These are phyloP conservation scores for Aspergillus floridensis DNA, from an alignment of 2,329 filamentous ascomycete genomes.

Conservation along the genomic window DNA sequence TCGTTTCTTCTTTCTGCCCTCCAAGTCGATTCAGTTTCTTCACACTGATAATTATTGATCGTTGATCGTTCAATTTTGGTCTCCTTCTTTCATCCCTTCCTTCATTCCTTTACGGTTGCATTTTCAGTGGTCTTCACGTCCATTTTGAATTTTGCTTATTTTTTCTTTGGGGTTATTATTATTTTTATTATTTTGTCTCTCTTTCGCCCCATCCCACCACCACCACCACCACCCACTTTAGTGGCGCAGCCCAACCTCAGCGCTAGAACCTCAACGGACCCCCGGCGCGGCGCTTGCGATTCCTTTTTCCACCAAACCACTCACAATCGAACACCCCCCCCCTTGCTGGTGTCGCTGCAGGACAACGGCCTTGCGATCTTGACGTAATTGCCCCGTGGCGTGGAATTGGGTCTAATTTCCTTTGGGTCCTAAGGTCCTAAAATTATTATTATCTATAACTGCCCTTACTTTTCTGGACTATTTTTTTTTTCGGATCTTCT, in stretches of 20 bases:
- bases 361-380: constrained; percentile 21
- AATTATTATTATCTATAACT: constrained; percentile 16
- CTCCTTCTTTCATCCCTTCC: background rate
- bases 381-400: constrained; percentile 23
- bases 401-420: constrained; percentile 17
- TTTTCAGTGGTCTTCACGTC: background rate
- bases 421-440: constrained; percentile 4
- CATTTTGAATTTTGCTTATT: constrained; percentile 1
- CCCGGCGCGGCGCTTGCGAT: constrained; percentile 14
- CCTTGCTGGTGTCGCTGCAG: constrained; percentile 18
- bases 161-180: background rate
- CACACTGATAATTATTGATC: constrained; percentile 6
- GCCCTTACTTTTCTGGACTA: constrained; percentile 12
- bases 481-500: constrained; percentile 22
- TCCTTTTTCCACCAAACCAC: constrained; percentile 6
- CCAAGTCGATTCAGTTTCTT: background rate
- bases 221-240: constrained; percentile 6
- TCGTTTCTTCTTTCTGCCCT: background rate
- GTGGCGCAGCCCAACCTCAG: constrained; percentile 20
- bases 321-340: background rate
- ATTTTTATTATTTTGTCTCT: constrained; percentile 9
- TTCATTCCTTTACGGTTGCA: constrained; percentile 7
- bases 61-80: constrained; percentile 13
- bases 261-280: constrained; percentile 19
- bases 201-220: constrained; percentile 6